Evolutionary conservation across 371 early-diverging fungal species (phyloP), one percentile per base, ranked within the genome.

Genomic region (Mucor ambiguus): DNA sequence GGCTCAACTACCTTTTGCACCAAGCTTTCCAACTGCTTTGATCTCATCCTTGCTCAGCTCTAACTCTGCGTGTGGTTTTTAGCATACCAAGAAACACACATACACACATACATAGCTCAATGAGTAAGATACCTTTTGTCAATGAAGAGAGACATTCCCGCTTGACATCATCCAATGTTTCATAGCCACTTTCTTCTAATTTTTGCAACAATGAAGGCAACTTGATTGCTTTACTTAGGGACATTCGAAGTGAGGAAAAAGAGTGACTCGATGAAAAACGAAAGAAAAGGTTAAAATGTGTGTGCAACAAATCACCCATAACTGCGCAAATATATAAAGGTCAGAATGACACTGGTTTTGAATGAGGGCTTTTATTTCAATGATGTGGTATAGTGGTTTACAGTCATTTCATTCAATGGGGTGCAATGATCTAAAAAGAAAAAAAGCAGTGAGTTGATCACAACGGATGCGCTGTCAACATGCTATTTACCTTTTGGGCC

Each of bases 171-270:
- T 71, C 64, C 4, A 74, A 16, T 14, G 55, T 72, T 33, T 75
- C 74, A 49, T 73, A 76, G 2, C 79, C 79, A 44, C 54, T 60
- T 10, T 67, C 54, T 26, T 68, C 62, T 24, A 78, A 43, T 30
- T 75, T 78, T 37, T 65, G 33, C 37, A 32, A 20, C 58, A 78
- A 61, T 16, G 54, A 55, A 28, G 57, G 59, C 43, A 57, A 33
- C 3, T 48, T 11, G n/a, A 62, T 61, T n/a, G 38, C 16, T 22
- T 57, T 16, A 3, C 33, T 55, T 12, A 55, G 32, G 16, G 55
- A 55, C 55, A 55, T 55, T 55, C 14, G 37, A 14, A 37, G 11
- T 37, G 4, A 37, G 37, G 6, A 11, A 55, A 29, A 32, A 33
- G 7, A 33, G 32, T 49, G 49, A 49, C 49, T 49, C 49, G 55